These are phyloP conservation scores for Sambucus nigra DNA, from an alignment of 129 eudicot species.

Conservation along the genomic window DNA sequence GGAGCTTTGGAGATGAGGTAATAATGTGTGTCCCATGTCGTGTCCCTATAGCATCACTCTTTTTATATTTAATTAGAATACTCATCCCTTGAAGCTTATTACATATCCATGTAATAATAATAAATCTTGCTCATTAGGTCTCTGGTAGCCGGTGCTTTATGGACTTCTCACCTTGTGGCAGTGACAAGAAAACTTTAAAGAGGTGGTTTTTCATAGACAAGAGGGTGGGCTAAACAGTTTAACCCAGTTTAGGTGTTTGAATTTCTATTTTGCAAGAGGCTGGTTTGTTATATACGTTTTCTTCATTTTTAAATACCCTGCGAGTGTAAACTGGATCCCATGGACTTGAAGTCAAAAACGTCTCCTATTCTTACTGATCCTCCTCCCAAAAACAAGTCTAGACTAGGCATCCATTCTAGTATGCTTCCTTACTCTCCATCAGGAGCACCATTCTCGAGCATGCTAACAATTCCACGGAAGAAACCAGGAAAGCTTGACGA, in stretches of 20 bases:
- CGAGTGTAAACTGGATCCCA: conserved; percentile 12
- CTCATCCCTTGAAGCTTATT: not conserved
- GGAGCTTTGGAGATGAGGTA: conserved; percentile 53
- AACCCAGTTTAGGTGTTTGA: not conserved
- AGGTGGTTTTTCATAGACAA: conserved; percentile 89
- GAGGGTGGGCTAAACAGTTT: conserved; percentile 41
- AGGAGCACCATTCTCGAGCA: conserved; percentile 42
- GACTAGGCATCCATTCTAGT: conserved; percentile 48
- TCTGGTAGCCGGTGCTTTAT: conserved; percentile 43
- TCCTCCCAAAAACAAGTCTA: conserved; percentile 47
- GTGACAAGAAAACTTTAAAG: conserved; percentile 63
- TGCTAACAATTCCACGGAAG: conserved; percentile 45
- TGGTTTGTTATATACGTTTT: not conserved
- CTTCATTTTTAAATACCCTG: not conserved
- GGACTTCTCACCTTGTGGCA: conserved; percentile 49
- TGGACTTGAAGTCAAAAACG: conserved; percentile 62
- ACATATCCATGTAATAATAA: not conserved
- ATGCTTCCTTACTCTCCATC: conserved; percentile 49
- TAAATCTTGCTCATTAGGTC: conserved; percentile 21
- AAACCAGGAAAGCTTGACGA: conserved; percentile 69
- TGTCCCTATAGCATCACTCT: not conserved
- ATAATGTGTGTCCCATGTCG: too few species aligned
- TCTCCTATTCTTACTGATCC: conserved; percentile 74
- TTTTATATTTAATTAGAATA: not conserved
- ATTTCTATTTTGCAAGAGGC: conserved; percentile 2